phyloP scores from a whole-genome alignment of 2,329 filamentous ascomycete species.

The Stachybotrys chartarum region DNA sequence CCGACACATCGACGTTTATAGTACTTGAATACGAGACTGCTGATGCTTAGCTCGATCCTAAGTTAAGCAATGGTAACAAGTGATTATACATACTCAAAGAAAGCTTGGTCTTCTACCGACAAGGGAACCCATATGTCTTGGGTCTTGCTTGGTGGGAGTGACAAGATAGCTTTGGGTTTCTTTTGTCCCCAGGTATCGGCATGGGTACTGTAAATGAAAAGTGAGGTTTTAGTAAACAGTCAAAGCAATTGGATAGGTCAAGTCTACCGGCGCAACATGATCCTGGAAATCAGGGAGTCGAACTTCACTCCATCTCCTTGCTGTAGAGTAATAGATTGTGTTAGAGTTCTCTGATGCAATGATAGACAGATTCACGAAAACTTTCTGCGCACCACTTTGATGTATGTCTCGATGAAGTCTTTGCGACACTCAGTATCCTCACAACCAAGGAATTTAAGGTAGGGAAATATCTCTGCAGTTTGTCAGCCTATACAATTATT shows the following conservation, averaged over 20 bases:
- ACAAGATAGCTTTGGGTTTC: slow-evolving; percentile 15
- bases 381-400: slow-evolving; percentile 6
- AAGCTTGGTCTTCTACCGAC: slow-evolving; percentile 13
- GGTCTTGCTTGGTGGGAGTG: slow-evolving; percentile 9
- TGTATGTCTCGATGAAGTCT: slow-evolving; percentile 10
- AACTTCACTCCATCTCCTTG: slow-evolving; percentile 7
- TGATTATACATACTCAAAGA: background rate
- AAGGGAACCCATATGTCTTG: slow-evolving; percentile 15
- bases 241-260: background rate
- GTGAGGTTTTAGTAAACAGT: no score
- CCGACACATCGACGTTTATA: background rate
- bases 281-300: slow-evolving; percentile 8
- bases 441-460: slow-evolving; percentile 23
- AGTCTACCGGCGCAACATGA: slow-evolving; percentile 20
- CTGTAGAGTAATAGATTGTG: slow-evolving; percentile 3
- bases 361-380: background rate
- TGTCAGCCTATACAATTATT: background rate
- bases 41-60: background rate
- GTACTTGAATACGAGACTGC: background rate
- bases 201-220: no score
- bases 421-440: slow-evolving; percentile 1
- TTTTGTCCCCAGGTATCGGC: slow-evolving; percentile 9
- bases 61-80: background rate
- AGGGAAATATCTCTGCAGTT: slow-evolving; percentile 25
- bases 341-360: no score